Conservation (phyloP, 1,284 basidiomycete genomes). For the Anthracocystis walkeri region DNA sequence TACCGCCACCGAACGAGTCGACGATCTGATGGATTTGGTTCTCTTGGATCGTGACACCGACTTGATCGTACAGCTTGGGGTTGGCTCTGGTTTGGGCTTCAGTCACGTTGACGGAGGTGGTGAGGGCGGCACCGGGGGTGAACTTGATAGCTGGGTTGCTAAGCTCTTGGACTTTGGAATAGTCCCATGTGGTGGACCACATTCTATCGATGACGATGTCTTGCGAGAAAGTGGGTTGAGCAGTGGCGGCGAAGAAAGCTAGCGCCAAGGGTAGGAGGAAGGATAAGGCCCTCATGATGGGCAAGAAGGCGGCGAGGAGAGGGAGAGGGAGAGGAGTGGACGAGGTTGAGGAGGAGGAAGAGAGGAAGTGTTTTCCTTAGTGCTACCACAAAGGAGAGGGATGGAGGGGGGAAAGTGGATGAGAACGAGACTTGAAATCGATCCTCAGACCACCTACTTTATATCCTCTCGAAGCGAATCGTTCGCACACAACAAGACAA, state of each 20-base stretch:
- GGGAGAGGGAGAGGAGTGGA: neutral
- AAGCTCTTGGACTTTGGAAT: conserved; percentile 33
- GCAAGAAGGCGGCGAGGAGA: neutral
- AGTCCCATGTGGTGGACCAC: conserved; percentile 46
- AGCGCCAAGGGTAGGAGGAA: conserved; percentile 5
- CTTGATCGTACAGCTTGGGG: conserved; percentile 14
- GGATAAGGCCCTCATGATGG: neutral
- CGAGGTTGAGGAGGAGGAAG: neutral
- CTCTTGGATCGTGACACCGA: conserved; percentile 35
- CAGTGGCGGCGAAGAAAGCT: neutral
- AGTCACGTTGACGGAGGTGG: conserved; percentile 32
- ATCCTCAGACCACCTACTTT: too few species aligned
- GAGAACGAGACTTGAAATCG: too few species aligned
- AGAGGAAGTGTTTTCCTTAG: too few species aligned
- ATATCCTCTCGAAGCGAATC: too few species aligned
- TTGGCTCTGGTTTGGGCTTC: neutral
- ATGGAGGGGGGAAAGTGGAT: too few species aligned
- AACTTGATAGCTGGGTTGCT: conserved; percentile 44
- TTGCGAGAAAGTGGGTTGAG: neutral
- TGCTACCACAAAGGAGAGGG: too few species aligned
- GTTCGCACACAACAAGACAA: too few species aligned
- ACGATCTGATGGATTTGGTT: conserved; percentile 46
- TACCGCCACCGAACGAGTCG: conserved; percentile 47
- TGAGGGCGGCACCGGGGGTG: conserved; percentile 9
- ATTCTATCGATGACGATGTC: conserved; percentile 45